Evolutionary conservation across 208 protist species (phyloP).

Genomic region (Acanthamoeba lugdunensis): DNA sequence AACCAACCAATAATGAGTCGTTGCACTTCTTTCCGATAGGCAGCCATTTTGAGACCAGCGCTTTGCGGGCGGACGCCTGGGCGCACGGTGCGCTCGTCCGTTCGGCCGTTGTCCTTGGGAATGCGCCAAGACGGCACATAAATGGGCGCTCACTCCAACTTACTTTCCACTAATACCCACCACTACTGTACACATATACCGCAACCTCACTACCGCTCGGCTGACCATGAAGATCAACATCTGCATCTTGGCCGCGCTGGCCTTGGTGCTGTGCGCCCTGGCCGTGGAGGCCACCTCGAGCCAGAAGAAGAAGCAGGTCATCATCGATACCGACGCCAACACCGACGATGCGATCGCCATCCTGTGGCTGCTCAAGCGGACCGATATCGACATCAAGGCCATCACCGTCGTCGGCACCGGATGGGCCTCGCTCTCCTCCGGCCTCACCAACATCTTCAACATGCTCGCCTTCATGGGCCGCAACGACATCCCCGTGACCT

Average conservation of each 20-base stretch:
- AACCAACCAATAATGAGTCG: too few relatives aligned
- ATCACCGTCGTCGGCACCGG: conserved; percentile 10
- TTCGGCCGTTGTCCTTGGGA: too few relatives aligned
- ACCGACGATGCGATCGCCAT: background rate
- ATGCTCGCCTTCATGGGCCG: conserved; percentile 45
- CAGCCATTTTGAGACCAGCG: too few relatives aligned
- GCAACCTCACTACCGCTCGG: too few relatives aligned
- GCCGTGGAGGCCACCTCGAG: background rate
- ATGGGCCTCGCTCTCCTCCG: background rate
- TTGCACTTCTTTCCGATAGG: too few relatives aligned
- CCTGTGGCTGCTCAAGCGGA: conserved; percentile 8
- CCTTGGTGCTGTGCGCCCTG: background rate
- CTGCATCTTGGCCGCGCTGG: background rate
- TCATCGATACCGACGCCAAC: conserved; percentile 46
- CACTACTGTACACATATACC: too few relatives aligned
- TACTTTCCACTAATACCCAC: too few relatives aligned
- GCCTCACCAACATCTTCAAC: conserved; percentile 2
- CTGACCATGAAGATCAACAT: too few relatives aligned
- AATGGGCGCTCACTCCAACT: too few relatives aligned
- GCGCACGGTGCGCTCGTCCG: too few relatives aligned
- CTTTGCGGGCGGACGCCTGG: too few relatives aligned
- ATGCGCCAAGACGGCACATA: too few relatives aligned
- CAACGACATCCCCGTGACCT: conserved; percentile 26
- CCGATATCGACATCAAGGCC: background rate
- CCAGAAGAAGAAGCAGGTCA: background rate